Percentiles rank a stretch among this genome's conserved stretches.
phyloP scores from a whole-genome alignment of 1,284 basidiomycete species.

The Singerocomus rubriflavus region DNA sequence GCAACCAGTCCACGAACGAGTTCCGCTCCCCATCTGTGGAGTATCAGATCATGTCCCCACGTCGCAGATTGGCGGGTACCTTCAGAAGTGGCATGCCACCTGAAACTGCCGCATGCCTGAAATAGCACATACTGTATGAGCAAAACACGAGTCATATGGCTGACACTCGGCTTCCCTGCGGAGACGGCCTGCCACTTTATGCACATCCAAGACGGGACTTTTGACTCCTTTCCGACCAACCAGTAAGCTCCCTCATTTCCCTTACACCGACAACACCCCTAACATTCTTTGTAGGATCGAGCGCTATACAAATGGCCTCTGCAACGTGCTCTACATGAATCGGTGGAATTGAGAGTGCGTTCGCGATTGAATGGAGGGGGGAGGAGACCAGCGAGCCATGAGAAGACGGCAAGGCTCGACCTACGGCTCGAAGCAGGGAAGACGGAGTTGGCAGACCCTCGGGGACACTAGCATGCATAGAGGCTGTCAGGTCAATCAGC shows the following conservation, averaged over 20 bases:
- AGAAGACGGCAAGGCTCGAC: conserved; percentile 33
- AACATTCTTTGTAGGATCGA: conserved; percentile 48
- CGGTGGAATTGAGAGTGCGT: conserved; percentile 78
- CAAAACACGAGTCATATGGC: conserved; percentile 11
- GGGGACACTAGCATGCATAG: conserved; percentile 57
- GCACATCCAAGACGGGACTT: conserved; percentile 12
- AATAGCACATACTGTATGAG: conserved; percentile 12
- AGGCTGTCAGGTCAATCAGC: conserved; percentile 77
- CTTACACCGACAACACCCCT: conserved; percentile 72
- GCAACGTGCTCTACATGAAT: conserved; percentile 97
- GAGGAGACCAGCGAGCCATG: conserved; percentile 37
- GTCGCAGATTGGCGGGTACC: conserved; percentile 21
- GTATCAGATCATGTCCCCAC: conserved; percentile 17
- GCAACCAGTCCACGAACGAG: conserved; percentile 5
- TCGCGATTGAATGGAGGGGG: conserved; percentile 66
- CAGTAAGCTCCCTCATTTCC: conserved; percentile 73
- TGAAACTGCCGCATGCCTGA: conserved; percentile 21
- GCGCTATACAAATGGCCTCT: conserved; percentile 68
- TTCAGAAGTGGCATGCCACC: conserved; percentile 5
- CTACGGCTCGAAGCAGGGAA: conserved; percentile 51
- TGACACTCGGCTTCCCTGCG: conserved; percentile 3
- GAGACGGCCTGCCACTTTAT: conserved; percentile 12
- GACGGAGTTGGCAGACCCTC: conserved; percentile 62
- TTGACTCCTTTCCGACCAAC: conserved; percentile 47
- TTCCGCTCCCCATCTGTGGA: conserved; percentile 6